phyloP scores from a whole-genome alignment of 208 protist species.

The Wallacemonas sp. region DNA sequence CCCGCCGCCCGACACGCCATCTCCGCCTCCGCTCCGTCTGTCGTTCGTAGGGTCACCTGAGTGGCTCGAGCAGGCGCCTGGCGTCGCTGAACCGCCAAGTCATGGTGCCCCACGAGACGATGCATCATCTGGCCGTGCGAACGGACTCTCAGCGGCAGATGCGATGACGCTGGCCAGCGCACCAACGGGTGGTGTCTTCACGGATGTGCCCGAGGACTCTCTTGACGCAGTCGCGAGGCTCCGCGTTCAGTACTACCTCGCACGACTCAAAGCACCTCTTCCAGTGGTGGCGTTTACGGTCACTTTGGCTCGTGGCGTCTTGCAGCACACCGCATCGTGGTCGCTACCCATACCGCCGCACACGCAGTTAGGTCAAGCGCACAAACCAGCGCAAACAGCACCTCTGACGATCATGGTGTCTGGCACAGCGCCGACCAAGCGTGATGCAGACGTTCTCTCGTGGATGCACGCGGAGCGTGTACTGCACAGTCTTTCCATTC shows the following conservation, averaged over 20 bases:
- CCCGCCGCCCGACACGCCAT: slow-evolving; percentile 42
- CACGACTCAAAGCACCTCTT: slow-evolving; percentile 27
- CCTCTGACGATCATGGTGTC: slow-evolving; percentile 26
- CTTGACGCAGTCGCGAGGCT: slow-evolving; percentile 63
- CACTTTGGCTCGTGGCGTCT: slow-evolving; percentile 18
- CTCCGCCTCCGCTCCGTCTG: slow-evolving; percentile 77
- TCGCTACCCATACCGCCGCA: slow-evolving; percentile 40
- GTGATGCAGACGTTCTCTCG: slow-evolving; percentile 80
- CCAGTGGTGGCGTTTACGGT: slow-evolving; percentile 15
- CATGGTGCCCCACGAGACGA: too few relatives aligned
- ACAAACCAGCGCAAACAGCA: not conserved
- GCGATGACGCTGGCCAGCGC: not conserved
- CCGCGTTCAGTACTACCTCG: slow-evolving; percentile 87
- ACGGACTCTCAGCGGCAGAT: too few relatives aligned
- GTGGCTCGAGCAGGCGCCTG: too few relatives aligned
- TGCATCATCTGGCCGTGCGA: too few relatives aligned
- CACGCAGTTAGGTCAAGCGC: not conserved
- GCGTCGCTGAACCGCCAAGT: too few relatives aligned
- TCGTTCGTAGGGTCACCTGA: too few relatives aligned
- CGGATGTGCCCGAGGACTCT: slow-evolving; percentile 40
- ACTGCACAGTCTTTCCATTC: slow-evolving; percentile 66
- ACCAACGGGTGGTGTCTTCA: slow-evolving; percentile 13
- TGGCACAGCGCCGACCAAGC: slow-evolving; percentile 68
- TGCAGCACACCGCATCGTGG: slow-evolving; percentile 52
- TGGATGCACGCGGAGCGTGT: slow-evolving; percentile 92